Evolutionary conservation across 352 stramenopile species (phyloP).

Genomic region (Phytophthora aleatoria): DNA sequence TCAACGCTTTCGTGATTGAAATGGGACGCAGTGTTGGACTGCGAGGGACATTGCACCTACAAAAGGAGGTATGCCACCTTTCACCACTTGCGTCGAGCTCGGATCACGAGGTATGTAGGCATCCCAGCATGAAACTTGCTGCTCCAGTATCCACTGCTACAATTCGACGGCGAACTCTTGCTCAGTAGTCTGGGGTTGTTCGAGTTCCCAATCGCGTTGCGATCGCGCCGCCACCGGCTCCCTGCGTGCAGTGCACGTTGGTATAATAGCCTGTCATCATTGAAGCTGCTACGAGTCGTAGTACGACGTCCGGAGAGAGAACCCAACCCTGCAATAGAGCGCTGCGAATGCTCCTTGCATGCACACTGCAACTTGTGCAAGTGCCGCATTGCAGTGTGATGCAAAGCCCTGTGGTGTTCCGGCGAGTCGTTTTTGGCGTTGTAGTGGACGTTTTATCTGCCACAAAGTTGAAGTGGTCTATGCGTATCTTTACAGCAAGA

Average conservation of each 20-base stretch:
- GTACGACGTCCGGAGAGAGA: neutral
- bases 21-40: neutral
- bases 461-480: conserved; percentile 8
- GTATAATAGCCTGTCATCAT: neutral
- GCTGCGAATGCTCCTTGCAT: neutral
- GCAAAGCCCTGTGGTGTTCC: neutral
- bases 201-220: conserved; percentile 5
- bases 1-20: no score
- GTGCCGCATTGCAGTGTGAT: neutral
- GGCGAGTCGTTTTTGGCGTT: conserved; percentile 1
- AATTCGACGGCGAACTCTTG: conserved; percentile 4
- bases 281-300: neutral
- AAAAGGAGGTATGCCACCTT: neutral
- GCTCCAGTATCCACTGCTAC: conserved; percentile 8
- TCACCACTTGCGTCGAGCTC: conserved; percentile 10
- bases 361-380: conserved; percentile 7
- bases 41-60: conserved; percentile 1
- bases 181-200: neutral
- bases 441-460: neutral
- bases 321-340: conserved; percentile 7
- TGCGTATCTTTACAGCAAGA: conserved; percentile 16
- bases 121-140: neutral
- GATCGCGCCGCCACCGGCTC: conserved; percentile 1
- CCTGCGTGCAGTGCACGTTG: neutral
- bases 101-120: conserved; percentile 4